Percentiles rank a stretch among this genome's conserved stretches.
Evolutionary conservation across 768 basidiomycete genomes (phyloP).

Genomic region (Boletus pseudopeckii): DNA sequence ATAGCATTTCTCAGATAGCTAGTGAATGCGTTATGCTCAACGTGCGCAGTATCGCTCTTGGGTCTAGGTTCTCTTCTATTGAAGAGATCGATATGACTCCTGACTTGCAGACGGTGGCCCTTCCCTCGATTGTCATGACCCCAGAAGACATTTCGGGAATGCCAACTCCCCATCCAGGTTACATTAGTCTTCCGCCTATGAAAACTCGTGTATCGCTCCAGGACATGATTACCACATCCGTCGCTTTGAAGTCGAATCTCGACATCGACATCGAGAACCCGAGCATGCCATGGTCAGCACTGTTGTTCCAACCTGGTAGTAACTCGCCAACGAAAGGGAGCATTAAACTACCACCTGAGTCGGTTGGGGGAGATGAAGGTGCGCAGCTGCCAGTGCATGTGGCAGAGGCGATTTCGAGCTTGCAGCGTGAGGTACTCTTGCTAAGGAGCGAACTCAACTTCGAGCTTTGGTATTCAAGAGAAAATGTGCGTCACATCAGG

Average conservation of each 20-base stretch:
- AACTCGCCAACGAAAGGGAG: conserved; percentile 26
- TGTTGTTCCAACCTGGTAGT: conserved; percentile 38
- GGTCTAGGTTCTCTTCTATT: conserved; percentile 28
- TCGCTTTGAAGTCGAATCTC: conserved; percentile 68
- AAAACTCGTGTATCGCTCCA: conserved; percentile 55
- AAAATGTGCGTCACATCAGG: conserved; percentile 82
- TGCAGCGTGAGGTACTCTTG: conserved; percentile 74
- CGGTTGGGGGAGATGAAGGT: conserved; percentile 5
- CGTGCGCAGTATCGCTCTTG: conserved; percentile 53
- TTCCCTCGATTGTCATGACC: conserved; percentile 11
- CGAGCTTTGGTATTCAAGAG: conserved; percentile 77
- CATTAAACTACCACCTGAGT: conserved; percentile 19
- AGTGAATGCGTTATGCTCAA: conserved; percentile 71
- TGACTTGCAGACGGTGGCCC: not conserved
- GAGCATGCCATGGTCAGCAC: conserved; percentile 47
- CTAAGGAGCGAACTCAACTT: conserved; percentile 82
- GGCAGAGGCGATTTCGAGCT: conserved; percentile 60
- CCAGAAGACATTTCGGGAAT: conserved; percentile 22
- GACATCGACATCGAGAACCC: conserved; percentile 59
- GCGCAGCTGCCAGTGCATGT: conserved; percentile 43
- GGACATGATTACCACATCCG: conserved; percentile 70
- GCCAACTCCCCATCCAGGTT: conserved; percentile 33
- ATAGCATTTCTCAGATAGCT: conserved; percentile 57
- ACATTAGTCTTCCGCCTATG: conserved; percentile 33
- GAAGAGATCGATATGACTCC: conserved; percentile 1